Conservation (phyloP, 2,329 filamentous ascomycete genomes). For the Colletotrichum sp. region DNA sequence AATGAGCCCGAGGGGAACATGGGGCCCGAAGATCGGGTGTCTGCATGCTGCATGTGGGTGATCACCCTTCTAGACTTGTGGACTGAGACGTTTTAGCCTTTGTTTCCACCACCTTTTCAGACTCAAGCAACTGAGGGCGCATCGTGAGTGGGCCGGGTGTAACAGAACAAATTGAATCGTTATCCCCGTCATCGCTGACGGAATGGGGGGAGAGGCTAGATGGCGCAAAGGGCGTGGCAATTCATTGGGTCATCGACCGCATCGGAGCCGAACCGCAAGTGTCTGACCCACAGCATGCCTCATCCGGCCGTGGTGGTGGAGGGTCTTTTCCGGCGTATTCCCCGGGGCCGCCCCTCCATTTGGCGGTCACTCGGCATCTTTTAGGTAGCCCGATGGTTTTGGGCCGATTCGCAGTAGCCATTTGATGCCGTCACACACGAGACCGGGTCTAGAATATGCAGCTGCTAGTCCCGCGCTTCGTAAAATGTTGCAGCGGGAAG, state of each 20-base stretch:
- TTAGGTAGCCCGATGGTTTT: not conserved
- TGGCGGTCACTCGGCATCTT: not conserved
- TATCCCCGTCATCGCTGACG: slow-evolving; percentile 16
- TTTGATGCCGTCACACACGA: not conserved
- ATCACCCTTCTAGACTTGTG: not conserved
- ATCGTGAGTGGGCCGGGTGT: slow-evolving; percentile 10
- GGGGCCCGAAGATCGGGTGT: slow-evolving; percentile 12
- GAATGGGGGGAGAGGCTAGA: not conserved
- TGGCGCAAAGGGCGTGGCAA: not conserved
- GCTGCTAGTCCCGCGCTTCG: not conserved
- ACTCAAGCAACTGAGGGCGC: not conserved
- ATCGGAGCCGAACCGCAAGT: slow-evolving; percentile 18
- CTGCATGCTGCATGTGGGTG: slow-evolving; percentile 16
- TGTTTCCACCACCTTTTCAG: slow-evolving; percentile 5
- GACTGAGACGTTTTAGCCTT: slow-evolving; percentile 6
- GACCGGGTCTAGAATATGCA: not conserved
- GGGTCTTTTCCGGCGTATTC: slow-evolving; percentile 9
- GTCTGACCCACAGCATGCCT: not conserved
- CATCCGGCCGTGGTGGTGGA: slow-evolving; percentile 3
- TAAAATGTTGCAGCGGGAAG: not conserved
- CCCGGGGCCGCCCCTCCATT: slow-evolving; percentile 1
- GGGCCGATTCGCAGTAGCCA: not conserved
- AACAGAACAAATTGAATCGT: not conserved
- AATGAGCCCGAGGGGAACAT: not conserved
- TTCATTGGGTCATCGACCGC: slow-evolving; percentile 5